Evolutionary conservation across 1,284 basidiomycete species (phyloP), one percentile per base, ranked within the genome.

Genomic region (Boletus calvinii): DNA sequence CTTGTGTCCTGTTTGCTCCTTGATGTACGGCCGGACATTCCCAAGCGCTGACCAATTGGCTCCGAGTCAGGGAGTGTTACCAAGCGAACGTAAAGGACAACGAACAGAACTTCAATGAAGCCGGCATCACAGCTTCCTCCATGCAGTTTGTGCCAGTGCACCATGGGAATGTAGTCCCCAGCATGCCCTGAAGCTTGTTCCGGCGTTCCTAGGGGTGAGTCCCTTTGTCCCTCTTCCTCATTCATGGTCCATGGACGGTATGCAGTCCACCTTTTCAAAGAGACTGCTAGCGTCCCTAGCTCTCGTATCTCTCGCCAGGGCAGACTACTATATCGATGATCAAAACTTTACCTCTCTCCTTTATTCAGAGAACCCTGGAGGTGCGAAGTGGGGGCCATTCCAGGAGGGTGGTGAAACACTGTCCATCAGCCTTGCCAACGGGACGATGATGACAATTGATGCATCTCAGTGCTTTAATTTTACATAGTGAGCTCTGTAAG

Each of bases 281-380:
- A 46, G 17, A 31, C 24, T 57, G 32, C 17, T 59, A 22, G 41
- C 24, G 24, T 36, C 42, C 15, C 38, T 45, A 2, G 51, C 40
- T 41, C 36, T 57, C 17, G 30, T 22, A 30, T 41, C 48, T 22
- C 29, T 52, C 11, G 40, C 35, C 22, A 52, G 18, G n/a, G 59
- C 53, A 38, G 57, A 62, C 31, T 62, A 62, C 29, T 52, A 40
- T 22, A 58, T 61, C 17, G 59, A 63, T 12, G 62, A 62, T 17
- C 55, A 58, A 42, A 59, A 62, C 29, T 36, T 17, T 15, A 56
- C 62, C 8, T 50, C 54, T 22, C 59, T 56, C 17, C 3, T 48
- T 9, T 63, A 54, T 35, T 52, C 56, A n/a, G 52, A 54, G 29
- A 62, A 52, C 20, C 53, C 60, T 30, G 43, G 42, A 6, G 48